Evolutionary conservation across 176 grass and related monocot species (phyloP).

Genomic region (Oropetium thomaeum): DNA sequence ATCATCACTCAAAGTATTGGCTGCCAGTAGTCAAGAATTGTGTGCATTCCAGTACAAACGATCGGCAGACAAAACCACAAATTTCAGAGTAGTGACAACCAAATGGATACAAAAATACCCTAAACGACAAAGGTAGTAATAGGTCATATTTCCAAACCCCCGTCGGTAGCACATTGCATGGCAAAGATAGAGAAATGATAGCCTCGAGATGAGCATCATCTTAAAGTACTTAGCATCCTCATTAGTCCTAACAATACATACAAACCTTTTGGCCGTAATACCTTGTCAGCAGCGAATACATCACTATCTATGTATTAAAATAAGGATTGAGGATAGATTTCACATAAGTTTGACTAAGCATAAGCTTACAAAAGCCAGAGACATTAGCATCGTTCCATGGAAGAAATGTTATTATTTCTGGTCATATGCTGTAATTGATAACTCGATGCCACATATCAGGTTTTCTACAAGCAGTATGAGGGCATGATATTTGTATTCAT

Average conservation of each 20-base stretch:
- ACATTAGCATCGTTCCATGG: conserved; percentile 25
- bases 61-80: not conserved
- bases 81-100: conserved; percentile 28
- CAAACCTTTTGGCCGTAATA: conserved; percentile 27
- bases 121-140: conserved; percentile 43
- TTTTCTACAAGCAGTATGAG: not conserved
- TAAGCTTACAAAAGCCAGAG: conserved; percentile 42
- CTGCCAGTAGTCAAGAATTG: conserved; percentile 27
- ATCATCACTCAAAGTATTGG: conserved; percentile 10
- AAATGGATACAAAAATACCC: conserved; percentile 27
- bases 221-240: not conserved
- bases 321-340: conserved; percentile 25
- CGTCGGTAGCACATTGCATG: conserved; percentile 9
- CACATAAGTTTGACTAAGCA: conserved; percentile 36
- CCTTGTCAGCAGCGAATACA: conserved; percentile 12
- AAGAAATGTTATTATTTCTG: conserved; percentile 20
- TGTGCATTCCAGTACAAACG: conserved; percentile 24
- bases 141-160: not conserved
- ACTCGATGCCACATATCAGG: not conserved
- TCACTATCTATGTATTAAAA: conserved; percentile 32
- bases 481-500: not conserved
- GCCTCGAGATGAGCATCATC: conserved; percentile 15
- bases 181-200: conserved; percentile 7
- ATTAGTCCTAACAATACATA: conserved; percentile 12
- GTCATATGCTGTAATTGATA: not conserved